Percentiles rank a stretch among this genome's conserved stretches.
These are phyloP conservation scores for Phytophthora boehmeriae DNA, from an alignment of 352 stramenopile species.

Conservation along the genomic window DNA sequence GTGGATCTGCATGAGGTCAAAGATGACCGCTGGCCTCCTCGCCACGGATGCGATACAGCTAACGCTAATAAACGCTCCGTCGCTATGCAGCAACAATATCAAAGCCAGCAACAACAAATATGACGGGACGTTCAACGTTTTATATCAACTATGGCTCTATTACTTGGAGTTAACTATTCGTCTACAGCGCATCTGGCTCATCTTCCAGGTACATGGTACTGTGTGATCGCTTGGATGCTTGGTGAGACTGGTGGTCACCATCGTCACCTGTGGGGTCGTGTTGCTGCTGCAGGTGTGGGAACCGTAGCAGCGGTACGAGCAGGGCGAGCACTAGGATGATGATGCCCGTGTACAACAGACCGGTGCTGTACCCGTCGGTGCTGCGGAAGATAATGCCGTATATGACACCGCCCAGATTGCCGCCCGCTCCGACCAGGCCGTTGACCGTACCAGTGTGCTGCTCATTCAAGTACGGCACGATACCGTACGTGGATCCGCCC, in stretches of 20 bases:
- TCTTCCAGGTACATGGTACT: conserved; percentile 39
- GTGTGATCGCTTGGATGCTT: conserved; percentile 22
- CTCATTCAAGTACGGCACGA: conserved; percentile 79
- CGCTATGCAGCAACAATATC: too few species aligned
- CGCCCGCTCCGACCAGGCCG: conserved; percentile 65
- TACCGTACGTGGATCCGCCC: conserved; percentile 66
- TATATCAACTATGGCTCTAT: too few species aligned
- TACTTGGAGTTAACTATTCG: too few species aligned
- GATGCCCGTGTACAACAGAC: conserved; percentile 60
- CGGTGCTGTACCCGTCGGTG: conserved; percentile 38
- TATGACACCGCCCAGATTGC: conserved; percentile 74
- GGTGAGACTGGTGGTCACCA: background rate
- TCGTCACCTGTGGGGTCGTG: background rate
- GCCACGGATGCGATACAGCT: too few species aligned
- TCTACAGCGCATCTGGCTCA: conserved; percentile 22
- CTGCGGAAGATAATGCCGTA: conserved; percentile 74
- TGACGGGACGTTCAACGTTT: too few species aligned
- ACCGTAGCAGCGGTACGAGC: conserved; percentile 45
- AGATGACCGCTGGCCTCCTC: too few species aligned
- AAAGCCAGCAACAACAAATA: too few species aligned
- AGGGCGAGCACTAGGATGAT: conserved; percentile 62
- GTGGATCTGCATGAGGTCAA: too few species aligned
- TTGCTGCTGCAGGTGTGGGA: conserved; percentile 47
- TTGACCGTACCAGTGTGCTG: conserved; percentile 69
- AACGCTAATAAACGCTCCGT: too few species aligned